Conservation (phyloP, 768 basidiomycete species). For the Dioszegia aurantiaca region DNA sequence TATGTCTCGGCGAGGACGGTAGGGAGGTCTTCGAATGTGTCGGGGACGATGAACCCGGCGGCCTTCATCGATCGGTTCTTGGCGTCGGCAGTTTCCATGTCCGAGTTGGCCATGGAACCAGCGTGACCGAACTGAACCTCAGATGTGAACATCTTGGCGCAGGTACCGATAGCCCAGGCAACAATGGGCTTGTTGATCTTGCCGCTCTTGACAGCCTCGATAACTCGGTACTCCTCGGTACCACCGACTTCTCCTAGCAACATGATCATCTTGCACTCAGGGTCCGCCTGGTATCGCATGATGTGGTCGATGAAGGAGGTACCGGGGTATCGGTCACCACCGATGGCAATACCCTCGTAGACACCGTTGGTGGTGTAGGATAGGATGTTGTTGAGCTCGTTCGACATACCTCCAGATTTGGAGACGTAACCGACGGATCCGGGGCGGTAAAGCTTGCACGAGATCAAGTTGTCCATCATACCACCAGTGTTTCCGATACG, state of each 20-base stretch:
- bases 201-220: conserved; percentile 91
- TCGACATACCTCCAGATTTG: conserved; percentile 99
- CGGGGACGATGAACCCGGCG: conserved; percentile 93
- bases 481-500: conserved; percentile 99
- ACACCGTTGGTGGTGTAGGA: conserved; percentile 94
- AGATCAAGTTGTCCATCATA: conserved; percentile 99
- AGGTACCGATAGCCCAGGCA: conserved; percentile 99
- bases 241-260: conserved; percentile 98
- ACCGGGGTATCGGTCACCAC: conserved; percentile 98
- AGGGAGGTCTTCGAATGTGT: conserved; percentile 96
- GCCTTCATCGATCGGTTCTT: conserved; percentile 94
- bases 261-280: conserved; percentile 98
- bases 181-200: conserved; percentile 97
- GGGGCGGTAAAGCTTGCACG: conserved; percentile 95
- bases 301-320: conserved; percentile 99
- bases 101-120: conserved; percentile 96
- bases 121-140: conserved; percentile 99
- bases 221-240: conserved; percentile 97
- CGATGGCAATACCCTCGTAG: conserved; percentile 99
- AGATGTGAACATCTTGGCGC: conserved; percentile 99
- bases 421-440: conserved; percentile 98
- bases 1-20: conserved; percentile 79
- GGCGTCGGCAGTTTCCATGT: conserved; percentile 93
- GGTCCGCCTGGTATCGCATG: conserved; percentile 93
- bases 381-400: conserved; percentile 99